Percentiles rank a stretch among this genome's conserved stretches.
phyloP scores from a whole-genome alignment of 2,329 filamentous ascomycete genomes.

The Cryphonectria radicalis region DNA sequence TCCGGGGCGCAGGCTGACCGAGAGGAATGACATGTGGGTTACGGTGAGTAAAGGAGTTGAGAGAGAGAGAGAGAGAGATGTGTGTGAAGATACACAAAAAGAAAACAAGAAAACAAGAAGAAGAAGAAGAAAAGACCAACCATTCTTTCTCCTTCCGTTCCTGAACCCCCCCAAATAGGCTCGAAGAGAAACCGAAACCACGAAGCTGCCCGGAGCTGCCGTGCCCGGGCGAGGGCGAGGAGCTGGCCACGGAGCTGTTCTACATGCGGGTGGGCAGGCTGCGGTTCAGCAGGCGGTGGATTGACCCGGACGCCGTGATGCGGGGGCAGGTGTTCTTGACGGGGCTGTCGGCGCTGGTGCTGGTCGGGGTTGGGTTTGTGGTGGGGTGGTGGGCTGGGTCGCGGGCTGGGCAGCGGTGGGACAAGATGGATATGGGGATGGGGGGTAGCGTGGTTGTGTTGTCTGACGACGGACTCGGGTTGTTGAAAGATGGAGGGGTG shows the following conservation, averaged over 20 bases:
- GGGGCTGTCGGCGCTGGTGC: conserved; percentile 11
- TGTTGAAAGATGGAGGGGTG: background rate
- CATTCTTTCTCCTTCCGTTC: background rate
- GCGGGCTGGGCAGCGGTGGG: background rate
- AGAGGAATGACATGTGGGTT: background rate
- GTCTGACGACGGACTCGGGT: background rate
- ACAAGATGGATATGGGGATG: background rate
- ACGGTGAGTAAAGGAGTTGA: background rate
- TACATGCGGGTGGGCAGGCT: conserved; percentile 41
- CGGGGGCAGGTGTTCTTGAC: conserved; percentile 25
- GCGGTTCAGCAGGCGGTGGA: conserved; percentile 38
- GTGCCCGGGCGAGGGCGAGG: conserved; percentile 31
- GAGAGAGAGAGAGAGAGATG: background rate
- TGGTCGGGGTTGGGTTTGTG: conserved; percentile 20
- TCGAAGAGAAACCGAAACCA: conserved; percentile 36
- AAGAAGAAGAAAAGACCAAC: too few relatives aligned
- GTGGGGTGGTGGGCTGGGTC: conserved; percentile 19
- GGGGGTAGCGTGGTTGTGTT: background rate
- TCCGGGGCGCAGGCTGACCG: conserved; percentile 15
- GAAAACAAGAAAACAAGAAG: background rate
- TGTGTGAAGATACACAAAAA: background rate
- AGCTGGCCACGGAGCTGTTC: conserved; percentile 37
- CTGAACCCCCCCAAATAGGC: conserved; percentile 28
- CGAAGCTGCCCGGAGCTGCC: conserved; percentile 34
- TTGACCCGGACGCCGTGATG: conserved; percentile 35